These are phyloP conservation scores for Erysimum cheiri DNA, from an alignment of 441 rosid species.

Conservation along the genomic window DNA sequence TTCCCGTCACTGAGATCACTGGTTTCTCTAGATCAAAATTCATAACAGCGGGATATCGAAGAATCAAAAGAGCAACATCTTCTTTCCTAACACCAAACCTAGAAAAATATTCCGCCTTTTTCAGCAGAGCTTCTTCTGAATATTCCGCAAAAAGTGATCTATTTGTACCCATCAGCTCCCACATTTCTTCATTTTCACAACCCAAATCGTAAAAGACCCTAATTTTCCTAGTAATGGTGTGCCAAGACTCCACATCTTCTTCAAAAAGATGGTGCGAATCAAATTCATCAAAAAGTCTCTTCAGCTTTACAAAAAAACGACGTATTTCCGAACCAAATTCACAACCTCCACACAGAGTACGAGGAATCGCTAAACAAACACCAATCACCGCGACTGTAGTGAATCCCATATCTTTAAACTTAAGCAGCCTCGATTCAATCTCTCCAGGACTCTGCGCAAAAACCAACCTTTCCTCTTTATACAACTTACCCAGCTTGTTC, in stretches of 20 bases:
- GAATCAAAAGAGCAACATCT: constrained; percentile 59
- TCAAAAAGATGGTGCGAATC: constrained; percentile 47
- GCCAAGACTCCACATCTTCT: constrained; percentile 61
- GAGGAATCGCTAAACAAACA: constrained; percentile 69
- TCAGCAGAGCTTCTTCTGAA: constrained; percentile 48
- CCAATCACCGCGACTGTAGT: constrained; percentile 50
- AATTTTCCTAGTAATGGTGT: constrained; percentile 52
- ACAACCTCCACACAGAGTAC: constrained; percentile 42
- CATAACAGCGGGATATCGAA: constrained; percentile 51
- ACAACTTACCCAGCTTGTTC: constrained; percentile 64
- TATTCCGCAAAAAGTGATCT: constrained; percentile 50
- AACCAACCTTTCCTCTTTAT: constrained; percentile 57
- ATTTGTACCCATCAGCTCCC: constrained; percentile 55
- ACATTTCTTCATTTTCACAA: constrained; percentile 52
- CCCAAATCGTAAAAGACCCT: constrained; percentile 58
- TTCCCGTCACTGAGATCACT: constrained; percentile 52
- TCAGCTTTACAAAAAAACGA: constrained; percentile 50
- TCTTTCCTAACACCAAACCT: constrained; percentile 53
- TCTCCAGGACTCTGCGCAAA: constrained; percentile 48
- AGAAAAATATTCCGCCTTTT: constrained; percentile 52
- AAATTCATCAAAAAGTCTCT: constrained; percentile 52
- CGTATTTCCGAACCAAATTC: constrained; percentile 42
- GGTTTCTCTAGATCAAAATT: constrained; percentile 51
- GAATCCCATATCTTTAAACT: constrained; percentile 54
- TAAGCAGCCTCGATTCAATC: constrained; percentile 45